phyloP scores from a whole-genome alignment of 2,329 filamentous ascomycete species.

The Epichloe bromicola region DNA sequence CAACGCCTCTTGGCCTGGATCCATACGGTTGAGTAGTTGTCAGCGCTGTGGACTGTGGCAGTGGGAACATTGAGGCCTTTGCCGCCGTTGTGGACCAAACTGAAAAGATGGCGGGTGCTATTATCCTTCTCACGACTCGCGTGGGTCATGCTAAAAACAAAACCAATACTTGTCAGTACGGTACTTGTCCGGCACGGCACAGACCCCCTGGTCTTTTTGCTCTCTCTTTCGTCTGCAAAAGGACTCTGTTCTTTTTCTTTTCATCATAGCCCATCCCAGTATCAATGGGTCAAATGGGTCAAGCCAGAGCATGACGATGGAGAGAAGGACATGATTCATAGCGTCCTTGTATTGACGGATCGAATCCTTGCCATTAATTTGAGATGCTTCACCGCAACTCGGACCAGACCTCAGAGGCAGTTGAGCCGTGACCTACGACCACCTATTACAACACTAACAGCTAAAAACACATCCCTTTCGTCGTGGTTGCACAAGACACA shows the following conservation, averaged over 20 bases:
- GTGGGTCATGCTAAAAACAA: not conserved
- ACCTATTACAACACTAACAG: not conserved
- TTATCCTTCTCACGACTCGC: not conserved
- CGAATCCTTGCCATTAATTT: not conserved
- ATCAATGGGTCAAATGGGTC: not conserved
- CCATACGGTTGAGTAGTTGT: not conserved
- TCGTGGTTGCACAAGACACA: constrained; percentile 2
- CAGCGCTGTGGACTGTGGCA: not conserved
- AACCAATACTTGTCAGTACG: not conserved
- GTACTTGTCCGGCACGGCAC: not conserved
- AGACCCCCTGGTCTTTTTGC: not conserved
- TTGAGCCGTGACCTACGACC: not conserved
- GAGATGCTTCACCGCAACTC: not conserved
- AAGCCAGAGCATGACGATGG: not conserved
- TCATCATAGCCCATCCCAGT: not conserved
- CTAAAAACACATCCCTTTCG: not conserved
- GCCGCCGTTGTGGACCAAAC: not conserved
- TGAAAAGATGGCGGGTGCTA: not conserved
- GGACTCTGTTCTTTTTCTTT: not conserved
- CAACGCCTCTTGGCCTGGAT: constrained; percentile 2
- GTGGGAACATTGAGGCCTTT: not conserved
- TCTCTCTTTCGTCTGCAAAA: not conserved
- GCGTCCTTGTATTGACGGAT: not conserved
- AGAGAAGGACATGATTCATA: not conserved
- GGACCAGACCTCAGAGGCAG: not conserved